Percentiles rank a stretch among this genome's conserved stretches.
These are phyloP conservation scores for Hibiscus mutabilis DNA, from an alignment of 345 rosid genomes.

Conservation along the genomic window DNA sequence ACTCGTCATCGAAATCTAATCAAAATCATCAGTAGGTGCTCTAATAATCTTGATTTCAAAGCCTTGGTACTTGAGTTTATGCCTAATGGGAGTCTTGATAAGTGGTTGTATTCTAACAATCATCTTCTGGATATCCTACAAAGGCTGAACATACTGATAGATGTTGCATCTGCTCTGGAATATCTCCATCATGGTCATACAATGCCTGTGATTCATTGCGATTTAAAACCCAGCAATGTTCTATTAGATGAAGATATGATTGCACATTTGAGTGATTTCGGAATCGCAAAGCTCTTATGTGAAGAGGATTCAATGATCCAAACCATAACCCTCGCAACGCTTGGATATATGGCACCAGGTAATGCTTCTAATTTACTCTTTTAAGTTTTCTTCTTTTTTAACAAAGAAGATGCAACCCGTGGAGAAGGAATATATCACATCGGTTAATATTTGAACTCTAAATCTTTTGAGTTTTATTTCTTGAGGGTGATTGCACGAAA, in stretches of 20 bases:
- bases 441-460: too few relatives aligned
- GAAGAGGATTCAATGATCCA: background rate
- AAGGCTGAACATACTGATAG: constrained; percentile 10
- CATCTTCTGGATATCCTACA: background rate
- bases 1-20: constrained; percentile 17
- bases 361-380: background rate
- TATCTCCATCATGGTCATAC: constrained; percentile 3
- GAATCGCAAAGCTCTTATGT: constrained; percentile 2
- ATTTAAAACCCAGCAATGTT: constrained; percentile 1
- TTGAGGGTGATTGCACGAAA: too few relatives aligned
- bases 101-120: constrained; percentile 7
- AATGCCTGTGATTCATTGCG: background rate
- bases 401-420: too few relatives aligned
- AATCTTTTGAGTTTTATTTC: too few relatives aligned
- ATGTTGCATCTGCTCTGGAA: background rate
- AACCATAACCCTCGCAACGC: background rate
- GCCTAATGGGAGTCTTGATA: constrained; percentile 17
- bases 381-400: too few relatives aligned
- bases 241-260: background rate
- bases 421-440: too few relatives aligned
- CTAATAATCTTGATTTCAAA: background rate
- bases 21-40: constrained; percentile 14
- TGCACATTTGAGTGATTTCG: constrained; percentile 7
- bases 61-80: constrained; percentile 18
- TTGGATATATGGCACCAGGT: constrained; percentile 12